These are phyloP conservation scores for Pisolithus albus DNA, from an alignment of 768 basidiomycete species.

Conservation along the genomic window DNA sequence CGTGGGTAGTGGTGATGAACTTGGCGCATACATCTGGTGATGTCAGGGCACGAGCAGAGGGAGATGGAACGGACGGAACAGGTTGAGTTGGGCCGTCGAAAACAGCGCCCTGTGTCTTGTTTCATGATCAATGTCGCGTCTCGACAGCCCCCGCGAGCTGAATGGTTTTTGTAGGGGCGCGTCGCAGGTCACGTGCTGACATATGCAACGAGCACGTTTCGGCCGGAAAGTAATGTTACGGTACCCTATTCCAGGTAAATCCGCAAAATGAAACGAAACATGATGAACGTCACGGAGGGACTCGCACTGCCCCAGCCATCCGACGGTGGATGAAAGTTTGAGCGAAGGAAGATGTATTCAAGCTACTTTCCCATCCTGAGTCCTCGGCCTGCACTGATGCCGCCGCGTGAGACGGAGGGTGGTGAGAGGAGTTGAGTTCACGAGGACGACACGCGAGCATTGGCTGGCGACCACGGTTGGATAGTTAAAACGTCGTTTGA, in stretches of 20 bases:
- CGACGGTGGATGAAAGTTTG: background rate
- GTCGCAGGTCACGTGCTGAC: no score
- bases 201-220: no score
- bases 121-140: constrained; percentile 11
- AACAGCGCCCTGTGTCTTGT: constrained; percentile 4
- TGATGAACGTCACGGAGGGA: no score
- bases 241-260: no score
- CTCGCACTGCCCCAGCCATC: no score
- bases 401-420: background rate
- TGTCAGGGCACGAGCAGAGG: constrained; percentile 4
- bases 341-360: background rate
- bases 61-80: constrained; percentile 20
- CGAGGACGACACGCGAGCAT: background rate
- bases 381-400: background rate
- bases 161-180: no score
- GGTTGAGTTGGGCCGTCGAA: constrained; percentile 24
- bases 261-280: no score
- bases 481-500: background rate
- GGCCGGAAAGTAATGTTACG: no score
- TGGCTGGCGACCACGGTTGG: background rate
- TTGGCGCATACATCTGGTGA: constrained; percentile 60
- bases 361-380: background rate
- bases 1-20: constrained; percentile 48
- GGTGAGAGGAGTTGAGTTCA: background rate
- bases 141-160: background rate